These are phyloP conservation scores for Xylaria digitata DNA, from an alignment of 2,329 filamentous ascomycete genomes.

Conservation along the genomic window DNA sequence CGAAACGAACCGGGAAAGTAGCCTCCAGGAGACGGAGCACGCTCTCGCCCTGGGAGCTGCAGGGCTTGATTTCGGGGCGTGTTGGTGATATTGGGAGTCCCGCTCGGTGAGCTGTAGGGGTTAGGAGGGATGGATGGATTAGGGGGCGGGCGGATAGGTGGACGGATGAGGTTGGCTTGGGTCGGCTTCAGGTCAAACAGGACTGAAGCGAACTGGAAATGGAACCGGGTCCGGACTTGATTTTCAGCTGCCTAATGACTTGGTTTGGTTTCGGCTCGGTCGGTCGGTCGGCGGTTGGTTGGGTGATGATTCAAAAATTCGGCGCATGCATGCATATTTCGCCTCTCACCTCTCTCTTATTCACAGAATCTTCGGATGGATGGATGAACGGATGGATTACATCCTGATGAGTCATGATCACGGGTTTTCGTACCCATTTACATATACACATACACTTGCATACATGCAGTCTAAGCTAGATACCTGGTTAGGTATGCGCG, in stretches of 20 bases:
- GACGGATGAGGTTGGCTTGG: no score
- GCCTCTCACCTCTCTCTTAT: neutral
- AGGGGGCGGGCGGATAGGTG: neutral
- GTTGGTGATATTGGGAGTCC: slow-evolving; percentile 46
- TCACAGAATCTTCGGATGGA: neutral
- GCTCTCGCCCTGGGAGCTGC: slow-evolving; percentile 78
- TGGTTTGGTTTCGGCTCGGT: neutral
- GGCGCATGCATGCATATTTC: no score
- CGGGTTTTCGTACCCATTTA: neutral
- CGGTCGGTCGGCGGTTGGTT: neutral
- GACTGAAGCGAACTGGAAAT: neutral
- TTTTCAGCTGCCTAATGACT: neutral
- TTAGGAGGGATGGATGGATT: neutral
- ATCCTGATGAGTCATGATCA: no score
- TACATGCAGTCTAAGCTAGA: neutral
- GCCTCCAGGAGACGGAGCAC: slow-evolving; percentile 77
- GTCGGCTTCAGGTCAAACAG: neutral
- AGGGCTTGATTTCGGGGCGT: slow-evolving; percentile 71
- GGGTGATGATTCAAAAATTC: neutral
- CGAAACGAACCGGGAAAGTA: slow-evolving; percentile 63
- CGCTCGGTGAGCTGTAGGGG: slow-evolving; percentile 26
- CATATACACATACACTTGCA: neutral
- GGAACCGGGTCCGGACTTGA: neutral
- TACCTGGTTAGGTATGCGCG: slow-evolving; percentile 1
- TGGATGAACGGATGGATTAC: neutral